Evolutionary conservation across 345 rosid species (phyloP).

Genomic region (Arabidopsis thaliana): DNA sequence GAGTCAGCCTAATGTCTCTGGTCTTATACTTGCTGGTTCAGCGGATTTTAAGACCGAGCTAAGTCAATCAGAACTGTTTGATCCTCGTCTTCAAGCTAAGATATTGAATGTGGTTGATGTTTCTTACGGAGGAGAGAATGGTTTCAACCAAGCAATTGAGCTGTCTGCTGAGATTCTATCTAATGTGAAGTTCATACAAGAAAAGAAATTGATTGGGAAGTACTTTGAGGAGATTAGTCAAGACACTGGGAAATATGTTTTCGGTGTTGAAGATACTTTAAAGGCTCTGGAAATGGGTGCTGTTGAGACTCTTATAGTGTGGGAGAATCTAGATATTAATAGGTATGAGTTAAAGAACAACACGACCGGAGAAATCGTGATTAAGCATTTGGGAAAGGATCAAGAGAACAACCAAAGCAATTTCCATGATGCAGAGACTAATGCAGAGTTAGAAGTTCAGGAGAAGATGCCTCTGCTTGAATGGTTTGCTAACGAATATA

Average conservation of each 20-base stretch:
- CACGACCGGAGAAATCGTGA: slow-evolving; percentile 58
- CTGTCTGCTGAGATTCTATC: slow-evolving; percentile 81
- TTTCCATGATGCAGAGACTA: slow-evolving; percentile 65
- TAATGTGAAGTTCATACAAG: slow-evolving; percentile 92
- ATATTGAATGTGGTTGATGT: slow-evolving; percentile 89
- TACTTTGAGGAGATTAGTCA: slow-evolving; percentile 95
- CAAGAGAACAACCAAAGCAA: slow-evolving; percentile 73
- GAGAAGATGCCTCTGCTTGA: slow-evolving; percentile 82
- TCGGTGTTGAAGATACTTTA: slow-evolving; percentile 83
- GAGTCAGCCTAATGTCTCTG: slow-evolving; percentile 91
- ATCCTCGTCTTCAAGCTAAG: slow-evolving; percentile 92
- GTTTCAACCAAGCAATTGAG: slow-evolving; percentile 91
- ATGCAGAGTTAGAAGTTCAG: slow-evolving; percentile 71
- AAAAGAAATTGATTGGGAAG: slow-evolving; percentile 82
- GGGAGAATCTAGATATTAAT: slow-evolving; percentile 84
- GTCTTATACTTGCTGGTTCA: slow-evolving; percentile 91
- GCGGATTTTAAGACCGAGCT: slow-evolving; percentile 98
- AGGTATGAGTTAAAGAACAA: slow-evolving; percentile 70
- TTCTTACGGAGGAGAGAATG: slow-evolving; percentile 94
- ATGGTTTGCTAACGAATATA: slow-evolving; percentile 94
- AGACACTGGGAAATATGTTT: slow-evolving; percentile 87
- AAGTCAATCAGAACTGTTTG: slow-evolving; percentile 95
- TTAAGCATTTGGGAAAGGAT: slow-evolving; percentile 77
- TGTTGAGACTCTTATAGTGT: slow-evolving; percentile 82
- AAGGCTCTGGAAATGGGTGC: slow-evolving; percentile 93